phyloP scores from a whole-genome alignment of 2,329 filamentous ascomycete genomes.

The Colletotrichum abscissum region DNA sequence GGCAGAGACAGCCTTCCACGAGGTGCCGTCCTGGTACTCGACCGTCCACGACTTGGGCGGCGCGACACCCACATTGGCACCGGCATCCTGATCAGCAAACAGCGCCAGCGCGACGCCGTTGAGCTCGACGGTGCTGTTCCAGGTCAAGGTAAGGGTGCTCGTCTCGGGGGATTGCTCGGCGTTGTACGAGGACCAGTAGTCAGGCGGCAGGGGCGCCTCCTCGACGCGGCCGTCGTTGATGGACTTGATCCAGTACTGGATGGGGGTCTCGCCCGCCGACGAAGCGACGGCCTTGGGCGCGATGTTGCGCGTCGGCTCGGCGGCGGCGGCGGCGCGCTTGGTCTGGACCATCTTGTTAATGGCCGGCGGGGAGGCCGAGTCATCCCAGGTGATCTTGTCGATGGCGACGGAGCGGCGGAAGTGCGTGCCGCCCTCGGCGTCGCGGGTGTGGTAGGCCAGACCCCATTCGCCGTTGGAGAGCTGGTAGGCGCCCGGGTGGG shows the following conservation, averaged over 20 bases:
- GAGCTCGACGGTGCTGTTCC: conserved; percentile 43
- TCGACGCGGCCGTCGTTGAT: conserved; percentile 47
- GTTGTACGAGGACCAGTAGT: conserved; percentile 50
- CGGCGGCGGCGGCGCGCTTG: conserved; percentile 37
- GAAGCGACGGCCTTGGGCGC: conserved; percentile 41
- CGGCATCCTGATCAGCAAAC: conserved; percentile 45
- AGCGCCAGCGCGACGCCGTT: conserved; percentile 45
- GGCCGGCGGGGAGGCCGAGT: conserved; percentile 40
- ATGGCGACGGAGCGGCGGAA: conserved; percentile 50
- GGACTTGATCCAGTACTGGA: conserved; percentile 51
- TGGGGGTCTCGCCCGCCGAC: conserved; percentile 43
- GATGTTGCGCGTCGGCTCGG: conserved; percentile 46
- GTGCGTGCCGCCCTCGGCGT: conserved; percentile 46
- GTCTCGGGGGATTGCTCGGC: conserved; percentile 43
- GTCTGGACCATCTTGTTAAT: conserved; percentile 47
- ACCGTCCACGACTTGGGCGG: conserved; percentile 43
- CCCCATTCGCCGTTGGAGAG: conserved; percentile 42
- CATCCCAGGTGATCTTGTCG: conserved; percentile 47
- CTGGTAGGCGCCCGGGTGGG: conserved; percentile 47
- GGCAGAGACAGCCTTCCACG: conserved; percentile 39
- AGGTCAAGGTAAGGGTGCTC: conserved; percentile 46
- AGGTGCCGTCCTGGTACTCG: conserved; percentile 39
- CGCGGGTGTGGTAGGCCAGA: conserved; percentile 50
- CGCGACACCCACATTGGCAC: conserved; percentile 44
- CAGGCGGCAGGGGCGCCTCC: conserved; percentile 47